A percentile compares a stretch with the other conserved stretches of the same genome.
phyloP scores from a whole-genome alignment of 2,329 filamentous ascomycete genomes.

The Fusarium chaquense region DNA sequence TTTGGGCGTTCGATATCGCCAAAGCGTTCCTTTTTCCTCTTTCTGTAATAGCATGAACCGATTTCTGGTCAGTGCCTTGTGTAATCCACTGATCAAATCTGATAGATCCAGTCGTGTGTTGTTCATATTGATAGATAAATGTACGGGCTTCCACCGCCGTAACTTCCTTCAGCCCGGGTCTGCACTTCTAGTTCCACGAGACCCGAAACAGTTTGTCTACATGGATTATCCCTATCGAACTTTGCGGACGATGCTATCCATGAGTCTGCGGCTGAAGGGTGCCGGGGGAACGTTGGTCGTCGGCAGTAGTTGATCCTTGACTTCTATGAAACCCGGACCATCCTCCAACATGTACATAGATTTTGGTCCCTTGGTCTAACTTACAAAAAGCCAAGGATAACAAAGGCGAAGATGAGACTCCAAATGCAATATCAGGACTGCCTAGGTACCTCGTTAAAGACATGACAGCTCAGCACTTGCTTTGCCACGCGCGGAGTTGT shows the following conservation, averaged over 20 bases:
- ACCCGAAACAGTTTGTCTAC: constrained; percentile 12
- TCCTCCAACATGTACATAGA: constrained; percentile 27
- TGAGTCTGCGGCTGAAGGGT: constrained; percentile 28
- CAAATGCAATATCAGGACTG: not conserved
- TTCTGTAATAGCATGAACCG: not conserved
- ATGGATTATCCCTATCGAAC: constrained; percentile 32
- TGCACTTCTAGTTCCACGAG: constrained; percentile 9
- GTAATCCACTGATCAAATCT: constrained; percentile 16
- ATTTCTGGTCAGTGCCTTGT: constrained; percentile 19
- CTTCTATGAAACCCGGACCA: constrained; percentile 38
- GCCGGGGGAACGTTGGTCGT: constrained; percentile 43
- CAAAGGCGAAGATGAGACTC: constrained; percentile 6
- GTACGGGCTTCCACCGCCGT: constrained; percentile 21
- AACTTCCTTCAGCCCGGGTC: not conserved
- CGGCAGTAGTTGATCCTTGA: constrained; percentile 34
- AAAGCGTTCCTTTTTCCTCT: constrained; percentile 10
- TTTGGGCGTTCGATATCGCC: constrained; percentile 7
- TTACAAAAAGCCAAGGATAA: constrained; percentile 3
- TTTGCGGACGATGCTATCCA: constrained; percentile 4
- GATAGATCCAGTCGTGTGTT: constrained; percentile 12
- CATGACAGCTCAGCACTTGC: constrained; percentile 40
- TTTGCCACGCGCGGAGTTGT: constrained; percentile 26
- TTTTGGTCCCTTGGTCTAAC: constrained; percentile 31
- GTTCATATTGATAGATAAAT: constrained; percentile 25
- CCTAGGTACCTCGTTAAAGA: constrained; percentile 16